A percentile compares a stretch with the other conserved stretches of the same genome.
These are phyloP conservation scores for Arachis monticola DNA, from an alignment of 331 rosid species.

Conservation along the genomic window DNA sequence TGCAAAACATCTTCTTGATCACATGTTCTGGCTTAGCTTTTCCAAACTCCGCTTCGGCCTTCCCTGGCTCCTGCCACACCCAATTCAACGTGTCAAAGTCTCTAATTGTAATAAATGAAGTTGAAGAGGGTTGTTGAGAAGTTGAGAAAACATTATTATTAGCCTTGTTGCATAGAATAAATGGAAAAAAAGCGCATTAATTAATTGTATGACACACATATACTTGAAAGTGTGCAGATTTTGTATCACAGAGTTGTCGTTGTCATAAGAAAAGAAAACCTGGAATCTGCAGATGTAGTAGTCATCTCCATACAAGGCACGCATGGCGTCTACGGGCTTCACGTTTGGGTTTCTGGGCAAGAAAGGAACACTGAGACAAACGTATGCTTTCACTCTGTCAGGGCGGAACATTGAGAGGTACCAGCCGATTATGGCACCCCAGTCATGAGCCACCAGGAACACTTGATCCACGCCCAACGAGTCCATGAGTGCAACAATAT, in stretches of 20 bases:
- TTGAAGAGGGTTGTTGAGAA: too few relatives aligned
- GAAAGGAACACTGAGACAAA: slow-evolving; percentile 45
- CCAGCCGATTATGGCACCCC: slow-evolving; percentile 44
- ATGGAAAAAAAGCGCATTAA: background rate
- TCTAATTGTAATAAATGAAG: background rate
- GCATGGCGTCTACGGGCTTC: slow-evolving; percentile 26
- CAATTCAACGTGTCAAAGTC: background rate
- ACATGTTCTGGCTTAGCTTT: slow-evolving; percentile 24
- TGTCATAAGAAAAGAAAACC: slow-evolving; percentile 18
- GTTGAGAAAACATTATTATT: background rate
- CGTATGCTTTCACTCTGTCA: slow-evolving; percentile 42
- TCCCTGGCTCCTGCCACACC: background rate
- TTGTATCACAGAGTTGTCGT: background rate
- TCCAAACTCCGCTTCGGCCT: slow-evolving; percentile 33
- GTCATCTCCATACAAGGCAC: slow-evolving; percentile 40
- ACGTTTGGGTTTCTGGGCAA: slow-evolving; percentile 20
- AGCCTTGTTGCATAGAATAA: background rate
- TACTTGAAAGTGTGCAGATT: too few relatives aligned
- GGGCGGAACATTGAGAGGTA: slow-evolving; percentile 44
- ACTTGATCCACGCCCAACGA: slow-evolving; percentile 17
- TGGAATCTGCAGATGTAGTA: slow-evolving; percentile 48
- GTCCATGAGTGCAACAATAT: background rate
- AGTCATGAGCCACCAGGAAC: slow-evolving; percentile 47
- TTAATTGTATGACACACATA: background rate
- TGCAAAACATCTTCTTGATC: slow-evolving; percentile 14